These are phyloP conservation scores for Cardiosporidium cionae DNA, from an alignment of 169 alveolate species.

Conservation along the genomic window DNA sequence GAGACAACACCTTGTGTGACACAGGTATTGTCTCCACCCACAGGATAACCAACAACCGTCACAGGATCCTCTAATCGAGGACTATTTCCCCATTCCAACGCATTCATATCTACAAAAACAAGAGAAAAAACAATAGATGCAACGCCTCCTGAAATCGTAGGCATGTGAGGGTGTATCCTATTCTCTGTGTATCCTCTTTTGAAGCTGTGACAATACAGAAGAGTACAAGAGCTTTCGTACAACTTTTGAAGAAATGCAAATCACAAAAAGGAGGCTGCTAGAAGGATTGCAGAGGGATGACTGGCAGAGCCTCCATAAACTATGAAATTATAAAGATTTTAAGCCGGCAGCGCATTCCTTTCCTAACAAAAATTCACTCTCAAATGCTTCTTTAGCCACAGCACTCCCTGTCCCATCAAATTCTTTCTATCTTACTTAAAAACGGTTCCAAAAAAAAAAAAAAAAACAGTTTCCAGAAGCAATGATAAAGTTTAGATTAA, in stretches of 20 bases:
- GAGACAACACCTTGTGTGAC: constrained; percentile 36
- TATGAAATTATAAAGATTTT: too few species aligned
- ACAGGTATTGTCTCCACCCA: constrained; percentile 42
- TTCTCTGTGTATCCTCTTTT: too few species aligned
- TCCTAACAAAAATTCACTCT: too few species aligned
- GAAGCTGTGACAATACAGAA: background rate
- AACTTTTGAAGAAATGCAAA: background rate
- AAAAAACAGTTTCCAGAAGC: background rate
- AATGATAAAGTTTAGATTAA: background rate
- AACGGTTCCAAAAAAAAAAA: background rate
- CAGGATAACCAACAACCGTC: constrained; percentile 39
- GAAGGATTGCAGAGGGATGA: background rate
- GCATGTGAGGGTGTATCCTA: too few species aligned
- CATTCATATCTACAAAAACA: background rate
- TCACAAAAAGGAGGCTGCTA: background rate
- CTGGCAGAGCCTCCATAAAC: too few species aligned
- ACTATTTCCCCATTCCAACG: constrained; percentile 30
- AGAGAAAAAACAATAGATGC: background rate
- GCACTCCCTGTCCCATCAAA: too few species aligned
- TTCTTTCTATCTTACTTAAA: background rate
- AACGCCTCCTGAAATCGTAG: too few species aligned
- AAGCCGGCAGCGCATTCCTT: too few species aligned
- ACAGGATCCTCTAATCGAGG: constrained; percentile 37
- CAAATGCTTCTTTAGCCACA: too few species aligned
- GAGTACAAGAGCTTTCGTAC: background rate